Conservation (phyloP, 2,329 filamentous ascomycete species). For the Colletotrichum higginsianum region DNA sequence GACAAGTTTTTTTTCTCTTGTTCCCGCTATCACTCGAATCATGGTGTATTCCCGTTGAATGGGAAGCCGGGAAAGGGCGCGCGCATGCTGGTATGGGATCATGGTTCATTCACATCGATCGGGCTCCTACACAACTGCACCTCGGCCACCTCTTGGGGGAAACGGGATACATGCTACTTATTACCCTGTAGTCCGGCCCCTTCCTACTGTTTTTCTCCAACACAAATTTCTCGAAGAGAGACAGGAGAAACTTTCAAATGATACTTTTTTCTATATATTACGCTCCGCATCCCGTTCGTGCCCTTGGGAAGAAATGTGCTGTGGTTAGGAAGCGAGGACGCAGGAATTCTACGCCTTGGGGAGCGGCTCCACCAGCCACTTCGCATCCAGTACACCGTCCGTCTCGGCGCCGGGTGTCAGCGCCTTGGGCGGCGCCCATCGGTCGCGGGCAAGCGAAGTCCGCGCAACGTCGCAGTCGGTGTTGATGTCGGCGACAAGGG, state of each 20-base stretch:
- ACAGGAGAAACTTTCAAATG: conserved; percentile 5
- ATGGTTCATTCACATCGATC: conserved; percentile 14
- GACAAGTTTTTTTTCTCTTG: not conserved
- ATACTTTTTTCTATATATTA: conserved; percentile 16
- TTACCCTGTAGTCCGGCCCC: not conserved
- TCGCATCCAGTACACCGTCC: conserved; percentile 53
- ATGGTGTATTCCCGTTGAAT: conserved; percentile 12
- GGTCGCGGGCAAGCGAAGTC: conserved; percentile 77
- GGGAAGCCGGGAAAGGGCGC: conserved; percentile 28
- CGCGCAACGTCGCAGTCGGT: conserved; percentile 89
- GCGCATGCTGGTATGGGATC: conserved; percentile 11
- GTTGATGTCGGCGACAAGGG: conserved; percentile 88
- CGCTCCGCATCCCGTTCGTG: conserved; percentile 26
- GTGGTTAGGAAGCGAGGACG: not conserved
- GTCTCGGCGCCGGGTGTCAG: conserved; percentile 44
- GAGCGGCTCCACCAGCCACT: conserved; percentile 56
- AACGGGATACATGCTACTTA: not conserved
- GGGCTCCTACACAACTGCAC: conserved; percentile 15
- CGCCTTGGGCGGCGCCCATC: conserved; percentile 66
- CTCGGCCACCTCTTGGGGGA: conserved; percentile 15
- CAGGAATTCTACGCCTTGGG: not conserved
- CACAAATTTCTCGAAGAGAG: not conserved
- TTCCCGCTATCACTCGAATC: conserved; percentile 3
- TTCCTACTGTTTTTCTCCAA: not conserved
- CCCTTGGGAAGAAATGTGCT: not conserved